Conservation (phyloP, 2,329 filamentous ascomycete species). For the Colletotrichum falcatum region DNA sequence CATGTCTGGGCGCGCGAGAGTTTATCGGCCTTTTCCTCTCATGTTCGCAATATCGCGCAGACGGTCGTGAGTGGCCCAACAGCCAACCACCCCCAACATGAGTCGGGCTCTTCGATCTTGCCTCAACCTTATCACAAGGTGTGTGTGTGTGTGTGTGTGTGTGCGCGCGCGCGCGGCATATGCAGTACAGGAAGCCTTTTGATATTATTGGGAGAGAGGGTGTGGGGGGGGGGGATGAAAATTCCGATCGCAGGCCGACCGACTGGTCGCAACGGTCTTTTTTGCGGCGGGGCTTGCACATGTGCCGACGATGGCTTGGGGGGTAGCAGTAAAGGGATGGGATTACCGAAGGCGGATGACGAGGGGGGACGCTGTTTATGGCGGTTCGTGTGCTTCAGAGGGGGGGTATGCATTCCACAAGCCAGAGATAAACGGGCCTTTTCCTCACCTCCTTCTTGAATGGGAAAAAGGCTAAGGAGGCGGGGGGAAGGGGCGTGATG, state of each 20-base stretch:
- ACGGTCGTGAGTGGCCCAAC: background rate
- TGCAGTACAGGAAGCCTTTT: background rate
- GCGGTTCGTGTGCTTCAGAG: no score
- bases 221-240: background rate
- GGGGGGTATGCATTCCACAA: background rate
- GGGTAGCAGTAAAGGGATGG: background rate
- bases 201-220: background rate
- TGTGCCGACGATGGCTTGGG: conserved; percentile 8
- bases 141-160: background rate
- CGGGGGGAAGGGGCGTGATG: background rate
- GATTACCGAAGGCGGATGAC: background rate
- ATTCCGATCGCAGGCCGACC: background rate
- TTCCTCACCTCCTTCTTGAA: background rate
- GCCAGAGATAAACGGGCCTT: background rate
- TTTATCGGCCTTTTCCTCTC: background rate
- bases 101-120: conserved; percentile 1
- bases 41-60: background rate
- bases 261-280: background rate
- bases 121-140: conserved; percentile 1
- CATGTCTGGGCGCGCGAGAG: background rate
- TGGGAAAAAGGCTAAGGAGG: background rate
- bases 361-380: background rate
- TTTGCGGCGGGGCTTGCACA: background rate
- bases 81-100: background rate
- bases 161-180: background rate